Base-by-base conservation (phyloP, 2,329 filamentous ascomycete species). In the Plectosphaerella sp. region DNA sequence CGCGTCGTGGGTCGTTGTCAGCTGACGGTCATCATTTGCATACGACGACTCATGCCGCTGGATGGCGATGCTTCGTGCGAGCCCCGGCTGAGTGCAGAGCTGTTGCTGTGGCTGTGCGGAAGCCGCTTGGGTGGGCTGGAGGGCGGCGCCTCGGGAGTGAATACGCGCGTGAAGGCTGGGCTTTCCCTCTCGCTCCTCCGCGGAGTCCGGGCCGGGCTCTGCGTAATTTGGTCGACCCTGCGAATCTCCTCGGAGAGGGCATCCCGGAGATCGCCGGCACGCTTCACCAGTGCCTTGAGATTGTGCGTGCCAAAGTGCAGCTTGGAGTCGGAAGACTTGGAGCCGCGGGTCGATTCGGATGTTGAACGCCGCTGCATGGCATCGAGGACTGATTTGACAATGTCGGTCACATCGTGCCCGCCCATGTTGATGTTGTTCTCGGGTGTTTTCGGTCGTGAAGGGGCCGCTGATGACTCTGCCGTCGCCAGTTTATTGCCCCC, bases 271-370 rank as follows among this genome's bases (percentile, higher is more conserved):
- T 80, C 78, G 25, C 79, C 76, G 1, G 84, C 84, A 53, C 82
- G 75, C 62, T 82, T 83, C 37, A 87, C 84, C 50, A 87, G 70
- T 60, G 83, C 80, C 59, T 82, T 83, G n/a, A 87, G 73, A 64
- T 82, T 87, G 57, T 85, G 86, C 5, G 84, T 87, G 62, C 86
- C 84, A 57, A 87, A 87, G 53, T 85, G 84, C 61, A 87, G 77
- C 67, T 79, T 79, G 54, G 76, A 73, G 48, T 74, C 72, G 45
- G 76, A 69, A 11, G 61, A 64, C 55, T 61, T 65, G 5, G 66
- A 61, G 43, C 63, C 65, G 18, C 63, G 63, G 16, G 63, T 58
- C 10, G 73, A 67, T 45, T 77, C 70, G 2, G 74, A 65, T 2
- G 70, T 69, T 6, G 75, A 71, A 20, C 77, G 75, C 52, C 81